Evolutionary conservation across 129 eudicot genomes (phyloP).

Genomic region (Chrysanthemum makinoi): DNA sequence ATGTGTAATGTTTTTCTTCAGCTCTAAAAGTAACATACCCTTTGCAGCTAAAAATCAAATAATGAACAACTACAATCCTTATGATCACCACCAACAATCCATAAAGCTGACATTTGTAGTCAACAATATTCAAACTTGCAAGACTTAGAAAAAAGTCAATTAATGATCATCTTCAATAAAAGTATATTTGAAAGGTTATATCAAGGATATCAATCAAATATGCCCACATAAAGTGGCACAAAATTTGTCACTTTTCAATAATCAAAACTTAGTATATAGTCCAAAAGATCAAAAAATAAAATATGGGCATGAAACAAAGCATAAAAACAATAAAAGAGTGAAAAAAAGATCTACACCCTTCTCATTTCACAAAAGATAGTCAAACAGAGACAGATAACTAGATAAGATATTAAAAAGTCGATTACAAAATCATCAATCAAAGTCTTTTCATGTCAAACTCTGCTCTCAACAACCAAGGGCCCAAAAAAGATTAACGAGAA

Average conservation of each 20-base stretch:
- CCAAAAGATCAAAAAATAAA: conserved; percentile 24
- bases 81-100: conserved; percentile 29
- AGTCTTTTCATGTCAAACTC: too few relatives aligned
- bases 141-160: conserved; percentile 10
- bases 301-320: conserved; percentile 2
- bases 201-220: conserved; percentile 13
- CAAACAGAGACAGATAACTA: too few relatives aligned
- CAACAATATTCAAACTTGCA: conserved; percentile 5
- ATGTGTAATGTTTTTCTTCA: conserved; percentile 59
- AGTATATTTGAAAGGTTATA: conserved; percentile 12
- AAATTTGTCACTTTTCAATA: conserved; percentile 32
- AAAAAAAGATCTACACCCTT: too few relatives aligned
- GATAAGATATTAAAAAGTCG: too few relatives aligned
- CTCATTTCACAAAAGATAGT: too few relatives aligned
- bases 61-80: conserved; percentile 29
- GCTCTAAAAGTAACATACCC: conserved; percentile 57
- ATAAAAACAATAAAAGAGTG: too few relatives aligned
- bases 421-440: too few relatives aligned
- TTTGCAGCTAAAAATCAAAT: conserved; percentile 43
- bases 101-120: conserved; percentile 35
- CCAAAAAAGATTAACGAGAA: too few relatives aligned
- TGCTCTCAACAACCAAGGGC: too few relatives aligned
- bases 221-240: conserved; percentile 24
- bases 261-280: conserved; percentile 31
- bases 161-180: conserved; percentile 20